Base-by-base conservation (phyloP, 2,329 filamentous ascomycete genomes). In the Triangularia verruculosa region DNA sequence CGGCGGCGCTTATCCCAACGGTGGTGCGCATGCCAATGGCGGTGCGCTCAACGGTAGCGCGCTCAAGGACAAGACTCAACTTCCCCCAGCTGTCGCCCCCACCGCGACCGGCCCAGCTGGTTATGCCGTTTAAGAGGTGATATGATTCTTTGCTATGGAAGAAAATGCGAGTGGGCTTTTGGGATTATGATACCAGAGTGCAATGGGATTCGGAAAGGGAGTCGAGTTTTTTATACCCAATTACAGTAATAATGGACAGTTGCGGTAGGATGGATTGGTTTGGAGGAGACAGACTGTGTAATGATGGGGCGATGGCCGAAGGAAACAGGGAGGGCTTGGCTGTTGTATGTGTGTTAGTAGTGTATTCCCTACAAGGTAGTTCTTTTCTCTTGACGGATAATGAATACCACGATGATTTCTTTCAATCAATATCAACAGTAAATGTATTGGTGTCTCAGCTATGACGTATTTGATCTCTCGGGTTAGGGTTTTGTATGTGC, bases 401-500 rank as follows among this genome's bases (percentile, higher is more conserved):
- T 43, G 57, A 59, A 59, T 59, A 59, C 57, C 57, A 59, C 34
- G 54, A 57, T 57, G 28, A 28, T 32, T 57, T 59, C 11, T 27
- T 43, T 59, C 13, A 15, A 12, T 59, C 15, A 5, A 25, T 54
- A n/a, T 54, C 17, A 27, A 13, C 6, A 3, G 43, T 51, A 3
- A 51, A 54, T 6, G 11, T 54, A 39, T 39, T 12, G 17, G 30
- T n/a, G 15, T 39, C 34, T 39, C 5, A 39, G 34, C 34, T 8
- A 66, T 51, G 52, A 61, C 52, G 51, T 28, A 20, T 6, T 15
- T 28, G 13, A 53, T 13, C 11, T 0, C 4, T 6, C 11, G 64
- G 66, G 66, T 68, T 68, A 63, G 66, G 66, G 66, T 64, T 67
- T 5, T 59, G 7, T 62, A 24, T 59, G 64, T 2, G 32, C 28